Base-by-base conservation (phyloP, 768 basidiomycete genomes). In the Mycena crocata region DNA sequence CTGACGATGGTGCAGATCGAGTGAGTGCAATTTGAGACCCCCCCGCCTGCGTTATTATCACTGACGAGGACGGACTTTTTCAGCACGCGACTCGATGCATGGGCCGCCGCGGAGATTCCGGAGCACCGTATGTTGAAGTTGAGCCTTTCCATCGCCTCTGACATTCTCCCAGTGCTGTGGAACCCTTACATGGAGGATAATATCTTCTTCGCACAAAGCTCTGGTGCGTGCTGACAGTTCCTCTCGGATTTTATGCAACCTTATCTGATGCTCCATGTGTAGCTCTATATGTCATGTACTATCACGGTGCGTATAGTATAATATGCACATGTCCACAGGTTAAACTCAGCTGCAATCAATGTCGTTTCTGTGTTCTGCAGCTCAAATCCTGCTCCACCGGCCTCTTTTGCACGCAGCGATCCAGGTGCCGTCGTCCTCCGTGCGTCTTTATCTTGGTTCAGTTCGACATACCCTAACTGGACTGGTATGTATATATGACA, bases 381-480 rank as follows among this genome's bases (percentile, higher is more conserved):
- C 65, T 0, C 82, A 86, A 73, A 89, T 90, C 69, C 73, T 85
- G 57, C 79, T 89, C 42, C 90, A 91, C 72, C 82, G 90, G 39
- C 87, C 87, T 6, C 90, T 88, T 77, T 85, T 90, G n/a, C n/a
- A n/a, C n/a, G n/a, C n/a, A n/a, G 51, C 87, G n/a, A 84, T n/a
- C 83, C 2, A 80, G 82, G 1, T n/a, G n/a, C n/a, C n/a, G n/a
- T 37, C 45, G n/a, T 31, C 68, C 15, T 59, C 57, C 1, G 67
- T 67, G 30, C 1, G 65, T 37, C n/a, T n/a, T n/a, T n/a, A n/a
- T n/a, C n/a, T n/a, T n/a, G n/a, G n/a, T n/a, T n/a, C n/a, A n/a
- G n/a, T n/a, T n/a, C n/a, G n/a, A n/a, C n/a, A n/a, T n/a, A n/a
- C n/a, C n/a, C n/a, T n/a, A n/a, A n/a, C n/a, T n/a, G n/a, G n/a